Evolutionary conservation across 2,329 filamentous ascomycete genomes (phyloP).

Genomic region (Sporothrix humicola): DNA sequence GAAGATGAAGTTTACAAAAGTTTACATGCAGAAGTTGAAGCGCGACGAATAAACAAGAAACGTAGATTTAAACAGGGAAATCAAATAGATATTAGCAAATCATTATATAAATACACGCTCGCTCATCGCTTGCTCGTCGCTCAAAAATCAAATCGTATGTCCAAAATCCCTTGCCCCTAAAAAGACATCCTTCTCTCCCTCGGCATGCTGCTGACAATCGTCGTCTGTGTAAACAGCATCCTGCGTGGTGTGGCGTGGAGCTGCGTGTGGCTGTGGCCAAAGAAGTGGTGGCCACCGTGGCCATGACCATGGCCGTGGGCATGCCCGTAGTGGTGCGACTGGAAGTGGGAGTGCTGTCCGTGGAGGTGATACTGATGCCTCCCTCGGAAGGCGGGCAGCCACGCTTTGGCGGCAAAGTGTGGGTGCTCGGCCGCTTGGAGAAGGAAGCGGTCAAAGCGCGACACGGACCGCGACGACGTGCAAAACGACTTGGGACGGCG

Average conservation of each 20-base stretch:
- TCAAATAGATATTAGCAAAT: neutral
- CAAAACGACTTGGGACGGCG: slow-evolving; percentile 20
- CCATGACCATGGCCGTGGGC: no score
- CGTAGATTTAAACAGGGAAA: neutral
- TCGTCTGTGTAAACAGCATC: slow-evolving; percentile 12
- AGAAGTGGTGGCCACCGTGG: neutral
- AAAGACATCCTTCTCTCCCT: slow-evolving; percentile 14
- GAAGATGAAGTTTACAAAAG: no score
- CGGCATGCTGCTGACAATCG: neutral
- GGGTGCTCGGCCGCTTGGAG: slow-evolving; percentile 21
- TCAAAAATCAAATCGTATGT: no score
- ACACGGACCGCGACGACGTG: neutral
- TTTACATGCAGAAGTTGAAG: no score
- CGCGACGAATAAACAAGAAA: no score
- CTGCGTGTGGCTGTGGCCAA: neutral
- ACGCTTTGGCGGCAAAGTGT: slow-evolving; percentile 9
- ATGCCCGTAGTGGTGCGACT: neutral
- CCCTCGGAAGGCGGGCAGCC: slow-evolving; percentile 12
- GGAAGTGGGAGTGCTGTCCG: neutral
- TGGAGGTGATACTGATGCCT: neutral
- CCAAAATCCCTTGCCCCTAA: neutral
- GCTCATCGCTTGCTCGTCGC: neutral
- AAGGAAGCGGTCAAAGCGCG: slow-evolving; percentile 28
- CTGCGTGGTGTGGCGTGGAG: neutral
- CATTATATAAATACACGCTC: neutral